Evolutionary conservation across 306 rosid genomes (phyloP), one percentile per base, ranked within the genome.

Genomic region (Lathyrus tuberosus): DNA sequence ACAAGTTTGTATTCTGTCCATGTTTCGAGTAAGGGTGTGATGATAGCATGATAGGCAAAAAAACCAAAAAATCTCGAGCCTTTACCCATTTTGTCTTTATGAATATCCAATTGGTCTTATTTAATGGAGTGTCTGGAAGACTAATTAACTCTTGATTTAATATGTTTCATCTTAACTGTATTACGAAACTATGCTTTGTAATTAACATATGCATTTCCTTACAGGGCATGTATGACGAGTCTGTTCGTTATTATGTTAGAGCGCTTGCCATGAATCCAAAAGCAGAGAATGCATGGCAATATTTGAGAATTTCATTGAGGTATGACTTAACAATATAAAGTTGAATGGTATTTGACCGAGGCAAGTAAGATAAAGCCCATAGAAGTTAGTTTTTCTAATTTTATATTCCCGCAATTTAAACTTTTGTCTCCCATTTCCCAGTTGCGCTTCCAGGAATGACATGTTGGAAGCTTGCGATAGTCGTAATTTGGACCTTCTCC

Each of bases 251-350:
- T 81, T 94, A 94, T 65, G 96, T 94, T 59, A 89, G 99, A 26
- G 97, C 99, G 64, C 99, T 91, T 15, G 68, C 95, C 63, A 94
- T 94, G 99, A 94, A 94, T 82, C 99, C 99, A 0, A 94, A 94
- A 84, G 97, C 96, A 42, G 99, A 94, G 44, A 91, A 94, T 62
- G 97, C 97, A 60, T 94, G 99, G 99, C 97, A 91, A 69, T 91
- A 94, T 83, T 78, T 94, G 77, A 89, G 99, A 83, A 91, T 91
- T 75, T 91, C 99, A 38, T 77, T 94, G 64, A 94, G 99, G 99
- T 91, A 81, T 66, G 86, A 37, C 44, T 49, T 37, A 28, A 63
- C 38, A 49, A 26, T 12, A 12, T 31, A 13, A 65, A 60, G 24
- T 65, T 52, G 42, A 59, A 46, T 6, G 3, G 35, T 35, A 54